A percentile compares a stretch with the other conserved stretches of the same genome.
These are phyloP conservation scores for Phytophthora tentaculata DNA, from an alignment of 352 stramenopile species.

Conservation along the genomic window DNA sequence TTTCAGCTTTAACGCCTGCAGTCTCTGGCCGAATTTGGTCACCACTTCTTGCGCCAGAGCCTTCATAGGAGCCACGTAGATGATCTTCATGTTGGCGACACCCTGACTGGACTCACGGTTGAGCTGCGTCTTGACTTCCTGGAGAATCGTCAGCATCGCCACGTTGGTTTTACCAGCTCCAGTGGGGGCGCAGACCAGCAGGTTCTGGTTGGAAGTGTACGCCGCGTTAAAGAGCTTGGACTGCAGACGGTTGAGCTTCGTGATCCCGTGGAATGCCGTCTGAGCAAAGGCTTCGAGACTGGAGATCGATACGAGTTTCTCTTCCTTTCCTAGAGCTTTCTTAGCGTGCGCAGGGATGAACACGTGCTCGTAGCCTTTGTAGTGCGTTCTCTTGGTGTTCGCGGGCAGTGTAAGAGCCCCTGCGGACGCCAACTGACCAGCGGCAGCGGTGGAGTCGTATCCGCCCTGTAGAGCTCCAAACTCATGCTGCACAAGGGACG, in stretches of 20 bases:
- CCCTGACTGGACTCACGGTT: conserved; percentile 37
- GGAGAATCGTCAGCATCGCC: conserved; percentile 96
- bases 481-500: conserved; percentile 75
- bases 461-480: conserved; percentile 75
- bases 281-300: conserved; percentile 77
- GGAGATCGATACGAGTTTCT: conserved; percentile 69
- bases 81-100: conserved; percentile 92
- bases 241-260: conserved; percentile 97
- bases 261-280: conserved; percentile 79
- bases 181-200: conserved; percentile 94
- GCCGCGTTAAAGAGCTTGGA: conserved; percentile 96
- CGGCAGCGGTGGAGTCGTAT: conserved; percentile 70
- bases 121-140: conserved; percentile 88
- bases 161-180: conserved; percentile 99
- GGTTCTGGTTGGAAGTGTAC: conserved; percentile 97
- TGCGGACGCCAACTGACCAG: conserved; percentile 68
- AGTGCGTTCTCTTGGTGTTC: conserved; percentile 76
- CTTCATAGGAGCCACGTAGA: conserved; percentile 98
- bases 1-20: conserved; percentile 62
- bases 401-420: conserved; percentile 59
- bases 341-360: conserved; percentile 78
- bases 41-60: conserved; percentile 99
- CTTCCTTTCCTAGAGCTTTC: conserved; percentile 58
- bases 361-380: conserved; percentile 86
- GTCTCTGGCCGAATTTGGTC: conserved; percentile 96